These are phyloP conservation scores for Gloeostereum incarnatum DNA, from an alignment of 768 basidiomycete species.

Conservation along the genomic window DNA sequence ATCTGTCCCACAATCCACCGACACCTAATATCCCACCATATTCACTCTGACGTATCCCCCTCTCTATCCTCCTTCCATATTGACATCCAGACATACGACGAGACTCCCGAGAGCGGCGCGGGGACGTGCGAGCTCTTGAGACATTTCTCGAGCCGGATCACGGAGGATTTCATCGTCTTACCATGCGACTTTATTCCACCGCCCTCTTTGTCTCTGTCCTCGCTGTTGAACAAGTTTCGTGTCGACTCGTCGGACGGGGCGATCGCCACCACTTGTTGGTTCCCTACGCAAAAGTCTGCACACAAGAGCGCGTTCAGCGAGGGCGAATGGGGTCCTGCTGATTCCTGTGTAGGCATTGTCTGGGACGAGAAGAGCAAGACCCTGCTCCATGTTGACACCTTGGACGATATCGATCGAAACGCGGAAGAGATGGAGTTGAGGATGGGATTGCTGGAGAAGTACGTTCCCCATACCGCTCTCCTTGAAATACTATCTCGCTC, in stretches of 20 bases:
- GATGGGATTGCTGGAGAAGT: conserved; percentile 70
- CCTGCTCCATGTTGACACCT: conserved; percentile 63
- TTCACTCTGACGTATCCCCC: conserved; percentile 67
- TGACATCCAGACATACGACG: conserved; percentile 75
- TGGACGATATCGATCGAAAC: conserved; percentile 59
- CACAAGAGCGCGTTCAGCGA: conserved; percentile 52
- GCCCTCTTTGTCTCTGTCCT: conserved; percentile 54
- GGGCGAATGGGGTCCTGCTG: conserved; percentile 54
- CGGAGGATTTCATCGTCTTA: conserved; percentile 80
- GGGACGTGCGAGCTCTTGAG: conserved; percentile 73
- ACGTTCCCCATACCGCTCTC: conserved; percentile 6
- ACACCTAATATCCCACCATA: conserved; percentile 70
- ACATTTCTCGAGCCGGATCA: conserved; percentile 68
- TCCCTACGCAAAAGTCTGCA: conserved; percentile 30
- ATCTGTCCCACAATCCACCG: conserved; percentile 78
- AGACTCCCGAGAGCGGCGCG: conserved; percentile 50
- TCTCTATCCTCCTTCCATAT: conserved; percentile 56
- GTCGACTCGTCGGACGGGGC: conserved; percentile 55
- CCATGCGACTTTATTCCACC: conserved; percentile 90
- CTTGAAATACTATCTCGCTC: too few species aligned
- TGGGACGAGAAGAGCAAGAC: conserved; percentile 63
- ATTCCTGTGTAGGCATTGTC: conserved; percentile 41
- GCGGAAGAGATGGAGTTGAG: conserved; percentile 64
- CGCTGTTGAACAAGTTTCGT: conserved; percentile 76
- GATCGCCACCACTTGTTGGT: conserved; percentile 64